These are phyloP conservation scores for Hippophae tibetana DNA, from an alignment of 306 rosid genomes.

Conservation along the genomic window DNA sequence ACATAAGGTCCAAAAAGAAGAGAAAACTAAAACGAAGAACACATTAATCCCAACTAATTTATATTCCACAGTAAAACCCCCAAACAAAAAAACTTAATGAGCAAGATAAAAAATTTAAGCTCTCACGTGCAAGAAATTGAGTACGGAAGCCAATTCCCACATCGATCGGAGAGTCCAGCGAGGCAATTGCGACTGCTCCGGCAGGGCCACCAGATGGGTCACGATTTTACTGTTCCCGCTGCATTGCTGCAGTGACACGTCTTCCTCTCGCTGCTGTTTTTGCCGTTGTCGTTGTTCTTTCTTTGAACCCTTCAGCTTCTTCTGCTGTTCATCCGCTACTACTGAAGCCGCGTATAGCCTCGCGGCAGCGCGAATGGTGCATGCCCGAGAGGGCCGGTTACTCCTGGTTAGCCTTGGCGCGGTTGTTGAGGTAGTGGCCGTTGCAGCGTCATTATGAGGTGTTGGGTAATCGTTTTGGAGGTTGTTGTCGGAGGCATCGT, in stretches of 20 bases:
- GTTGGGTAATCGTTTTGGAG: slow-evolving; percentile 36
- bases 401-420: slow-evolving; percentile 36
- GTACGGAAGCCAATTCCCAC: slow-evolving; percentile 96
- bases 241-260: slow-evolving; percentile 50
- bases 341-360: slow-evolving; percentile 42
- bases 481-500: slow-evolving; percentile 26
- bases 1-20: slow-evolving; percentile 25
- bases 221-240: slow-evolving; percentile 52
- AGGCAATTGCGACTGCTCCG: slow-evolving; percentile 65
- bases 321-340: slow-evolving; percentile 26
- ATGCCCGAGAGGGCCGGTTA: slow-evolving; percentile 91
- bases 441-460: too few species aligned
- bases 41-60: neutral
- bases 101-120: slow-evolving; percentile 30
- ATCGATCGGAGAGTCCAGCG: slow-evolving; percentile 84
- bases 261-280: slow-evolving; percentile 14
- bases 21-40: neutral
- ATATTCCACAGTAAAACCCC: slow-evolving; percentile 3
- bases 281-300: slow-evolving; percentile 23
- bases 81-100: slow-evolving; percentile 7
- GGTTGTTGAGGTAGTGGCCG: slow-evolving; percentile 5
- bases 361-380: slow-evolving; percentile 79
- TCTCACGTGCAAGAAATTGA: slow-evolving; percentile 90
- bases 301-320: slow-evolving; percentile 33
- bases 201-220: slow-evolving; percentile 64